Percentiles rank a stretch among this genome's conserved stretches.
Evolutionary conservation across 495 filamentous ascomycete species (phyloP).

Genomic region (Neurospora sp.): DNA sequence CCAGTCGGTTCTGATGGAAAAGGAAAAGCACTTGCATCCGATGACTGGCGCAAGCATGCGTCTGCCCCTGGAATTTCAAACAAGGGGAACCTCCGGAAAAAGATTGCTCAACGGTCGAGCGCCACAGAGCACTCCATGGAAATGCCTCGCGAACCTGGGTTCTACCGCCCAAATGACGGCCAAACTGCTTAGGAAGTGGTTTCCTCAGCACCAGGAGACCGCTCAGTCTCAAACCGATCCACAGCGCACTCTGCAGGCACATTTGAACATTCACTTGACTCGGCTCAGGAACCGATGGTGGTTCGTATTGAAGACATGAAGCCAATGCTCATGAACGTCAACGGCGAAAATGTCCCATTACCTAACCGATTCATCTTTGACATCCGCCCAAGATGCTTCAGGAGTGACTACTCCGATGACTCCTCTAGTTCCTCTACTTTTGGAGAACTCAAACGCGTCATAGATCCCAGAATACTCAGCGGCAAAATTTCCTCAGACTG

Average conservation of each 20-base stretch:
- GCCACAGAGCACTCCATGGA: background rate
- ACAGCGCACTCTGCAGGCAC: background rate
- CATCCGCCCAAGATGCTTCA: constrained; percentile 2
- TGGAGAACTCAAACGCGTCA: constrained; percentile 8
- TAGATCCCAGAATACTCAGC: background rate
- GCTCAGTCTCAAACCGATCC: background rate
- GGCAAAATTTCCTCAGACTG: background rate
- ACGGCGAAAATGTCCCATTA: constrained; percentile 13
- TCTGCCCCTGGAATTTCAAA: background rate
- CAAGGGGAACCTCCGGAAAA: background rate
- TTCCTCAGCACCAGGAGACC: constrained; percentile 10
- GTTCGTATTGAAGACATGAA: constrained; percentile 11
- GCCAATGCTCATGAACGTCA: constrained; percentile 12
- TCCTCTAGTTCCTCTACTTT: background rate
- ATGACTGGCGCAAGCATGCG: constrained; percentile 20
- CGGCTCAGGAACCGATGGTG: background rate
- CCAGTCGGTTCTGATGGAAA: constrained; percentile 1
- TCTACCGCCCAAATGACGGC: constrained; percentile 3
- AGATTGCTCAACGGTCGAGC: background rate
- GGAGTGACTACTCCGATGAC: background rate
- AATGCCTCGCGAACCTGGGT: constrained; percentile 6
- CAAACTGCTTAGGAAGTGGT: constrained; percentile 13
- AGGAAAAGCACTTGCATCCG: constrained; percentile 14
- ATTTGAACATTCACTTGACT: background rate
- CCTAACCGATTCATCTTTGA: constrained; percentile 19